Percentiles rank a stretch among this genome's conserved stretches.
phyloP scores from a whole-genome alignment of 306 rosid species.

The Oemleria cerasiformis region DNA sequence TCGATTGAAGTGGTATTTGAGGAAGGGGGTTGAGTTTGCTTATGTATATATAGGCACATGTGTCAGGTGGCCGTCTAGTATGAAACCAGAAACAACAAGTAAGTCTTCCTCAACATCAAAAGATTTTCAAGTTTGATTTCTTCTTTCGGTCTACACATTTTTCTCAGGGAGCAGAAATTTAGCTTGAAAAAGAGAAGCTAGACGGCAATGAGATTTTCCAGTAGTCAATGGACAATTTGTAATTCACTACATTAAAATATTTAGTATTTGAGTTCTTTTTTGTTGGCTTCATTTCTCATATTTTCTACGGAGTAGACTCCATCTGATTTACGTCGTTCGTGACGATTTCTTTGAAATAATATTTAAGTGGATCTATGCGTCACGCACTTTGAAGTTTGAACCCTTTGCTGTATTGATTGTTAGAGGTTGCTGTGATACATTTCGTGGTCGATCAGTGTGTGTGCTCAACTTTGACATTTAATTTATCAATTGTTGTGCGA shows the following conservation, averaged over 20 bases:
- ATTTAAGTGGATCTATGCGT: background rate
- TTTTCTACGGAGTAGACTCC: background rate
- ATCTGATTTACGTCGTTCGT: constrained; percentile 1
- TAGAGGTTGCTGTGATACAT: background rate
- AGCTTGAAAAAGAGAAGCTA: background rate
- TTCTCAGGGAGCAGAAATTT: background rate
- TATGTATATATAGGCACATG: background rate
- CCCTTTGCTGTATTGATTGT: background rate
- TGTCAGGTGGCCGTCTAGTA: background rate
- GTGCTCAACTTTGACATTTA: too few relatives aligned
- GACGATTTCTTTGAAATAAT: background rate
- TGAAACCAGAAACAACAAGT: background rate
- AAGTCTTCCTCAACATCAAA: background rate
- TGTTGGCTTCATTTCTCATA: background rate
- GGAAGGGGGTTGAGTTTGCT: background rate
- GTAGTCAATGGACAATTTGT: background rate
- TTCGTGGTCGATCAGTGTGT: too few relatives aligned
- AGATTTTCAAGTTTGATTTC: background rate
- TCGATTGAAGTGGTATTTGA: background rate
- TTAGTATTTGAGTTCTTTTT: background rate
- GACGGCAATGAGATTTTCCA: background rate
- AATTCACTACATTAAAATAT: background rate
- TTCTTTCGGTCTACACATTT: background rate
- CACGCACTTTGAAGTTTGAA: background rate
- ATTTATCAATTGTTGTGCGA: too few relatives aligned